Percentiles rank a stretch among this genome's conserved stretches.
These are phyloP conservation scores for Metrosideros polymorpha DNA, from an alignment of 441 rosid species.

Conservation along the genomic window DNA sequence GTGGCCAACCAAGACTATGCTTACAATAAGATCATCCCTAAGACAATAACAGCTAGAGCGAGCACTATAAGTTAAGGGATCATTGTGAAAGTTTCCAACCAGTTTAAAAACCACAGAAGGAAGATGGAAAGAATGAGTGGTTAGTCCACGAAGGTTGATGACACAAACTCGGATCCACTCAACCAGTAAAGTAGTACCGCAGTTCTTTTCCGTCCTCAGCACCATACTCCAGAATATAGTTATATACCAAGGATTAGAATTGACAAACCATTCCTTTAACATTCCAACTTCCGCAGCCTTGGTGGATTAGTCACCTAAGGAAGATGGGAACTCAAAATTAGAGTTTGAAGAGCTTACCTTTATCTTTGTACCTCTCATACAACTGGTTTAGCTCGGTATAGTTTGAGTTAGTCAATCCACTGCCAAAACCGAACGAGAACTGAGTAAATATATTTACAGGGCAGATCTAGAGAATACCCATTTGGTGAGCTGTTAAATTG, in stretches of 20 bases:
- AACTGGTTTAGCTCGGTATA: constrained; percentile 67
- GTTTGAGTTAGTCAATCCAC: constrained; percentile 89
- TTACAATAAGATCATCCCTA: neutral
- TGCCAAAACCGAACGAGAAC: constrained; percentile 16
- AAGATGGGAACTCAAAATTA: neutral
- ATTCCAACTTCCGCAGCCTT: neutral
- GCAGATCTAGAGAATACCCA: neutral
- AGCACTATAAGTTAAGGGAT: neutral
- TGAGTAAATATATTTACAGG: neutral
- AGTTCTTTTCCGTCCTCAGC: neutral
- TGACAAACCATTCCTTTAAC: neutral
- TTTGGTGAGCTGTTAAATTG: neutral
- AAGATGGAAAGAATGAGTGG: neutral
- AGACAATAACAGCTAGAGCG: neutral
- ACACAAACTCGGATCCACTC: neutral
- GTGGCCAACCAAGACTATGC: neutral
- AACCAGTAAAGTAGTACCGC: neutral
- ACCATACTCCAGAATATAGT: neutral
- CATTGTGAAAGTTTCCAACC: neutral
- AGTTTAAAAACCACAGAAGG: neutral
- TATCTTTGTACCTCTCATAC: constrained; percentile 59
- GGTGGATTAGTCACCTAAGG: neutral
- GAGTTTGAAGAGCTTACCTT: constrained; percentile 34
- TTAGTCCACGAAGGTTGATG: neutral
- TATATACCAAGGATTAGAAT: neutral